These are phyloP conservation scores for Micractinium sp. DNA, from an alignment of 139 green algal species.

Conservation along the genomic window DNA sequence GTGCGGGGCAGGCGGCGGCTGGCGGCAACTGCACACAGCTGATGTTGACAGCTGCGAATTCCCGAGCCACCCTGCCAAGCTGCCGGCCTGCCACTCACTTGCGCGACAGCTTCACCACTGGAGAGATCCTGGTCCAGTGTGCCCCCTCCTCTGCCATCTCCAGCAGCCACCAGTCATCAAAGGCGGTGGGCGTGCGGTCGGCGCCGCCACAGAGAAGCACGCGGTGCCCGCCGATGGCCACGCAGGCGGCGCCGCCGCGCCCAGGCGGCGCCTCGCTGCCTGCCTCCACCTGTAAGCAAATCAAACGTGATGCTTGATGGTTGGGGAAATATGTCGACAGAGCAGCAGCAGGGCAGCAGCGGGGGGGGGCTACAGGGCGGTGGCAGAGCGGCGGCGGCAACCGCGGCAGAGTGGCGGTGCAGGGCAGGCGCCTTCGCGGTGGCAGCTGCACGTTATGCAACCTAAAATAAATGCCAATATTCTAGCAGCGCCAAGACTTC, in stretches of 20 bases:
- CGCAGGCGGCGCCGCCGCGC: constrained; percentile 55
- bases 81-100: constrained; percentile 11
- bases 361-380: too few relatives aligned
- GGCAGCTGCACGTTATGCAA: too few relatives aligned
- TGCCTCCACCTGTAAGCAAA: constrained; percentile 8
- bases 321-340: background rate
- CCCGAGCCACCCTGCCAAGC: too few relatives aligned
- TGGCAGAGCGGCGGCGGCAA: background rate
- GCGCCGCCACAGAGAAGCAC: constrained; percentile 67
- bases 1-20: too few relatives aligned
- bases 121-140: constrained; percentile 44
- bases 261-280: constrained; percentile 38
- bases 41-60: too few relatives aligned
- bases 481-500: background rate
- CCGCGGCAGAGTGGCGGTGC: background rate
- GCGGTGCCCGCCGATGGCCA: constrained; percentile 41
- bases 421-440: background rate
- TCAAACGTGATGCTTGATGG: too few relatives aligned
- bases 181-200: constrained; percentile 49
- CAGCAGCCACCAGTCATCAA: constrained; percentile 65
- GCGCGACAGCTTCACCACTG: constrained; percentile 16
- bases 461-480: background rate
- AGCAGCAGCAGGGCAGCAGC: background rate
- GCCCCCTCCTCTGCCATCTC: constrained; percentile 31
- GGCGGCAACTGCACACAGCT: too few relatives aligned